phyloP scores from a whole-genome alignment of 1,284 basidiomycete genomes.

The Schizophyllum commune region DNA sequence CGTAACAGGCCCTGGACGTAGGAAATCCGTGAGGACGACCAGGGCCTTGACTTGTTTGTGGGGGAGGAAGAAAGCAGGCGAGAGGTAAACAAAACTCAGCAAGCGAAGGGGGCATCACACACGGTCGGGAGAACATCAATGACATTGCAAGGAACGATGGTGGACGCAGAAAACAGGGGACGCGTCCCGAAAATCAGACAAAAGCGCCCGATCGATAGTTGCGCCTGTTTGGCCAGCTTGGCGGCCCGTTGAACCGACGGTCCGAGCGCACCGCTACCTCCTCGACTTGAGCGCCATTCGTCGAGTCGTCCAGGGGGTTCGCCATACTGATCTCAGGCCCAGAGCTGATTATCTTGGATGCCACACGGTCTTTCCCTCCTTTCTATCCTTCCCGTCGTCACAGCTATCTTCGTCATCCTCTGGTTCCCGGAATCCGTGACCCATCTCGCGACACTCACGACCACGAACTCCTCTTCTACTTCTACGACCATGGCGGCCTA shows the following conservation, averaged over 20 bases:
- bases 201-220: no score
- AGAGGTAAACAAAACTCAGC: background rate
- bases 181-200: no score
- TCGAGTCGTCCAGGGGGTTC: no score
- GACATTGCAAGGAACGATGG: no score
- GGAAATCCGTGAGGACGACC: background rate
- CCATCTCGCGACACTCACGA: background rate
- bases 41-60: background rate
- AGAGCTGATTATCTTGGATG: background rate
- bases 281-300: no score
- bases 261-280: no score
- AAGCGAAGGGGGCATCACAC: no score
- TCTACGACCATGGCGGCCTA: conserved; percentile 41
- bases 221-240: no score
- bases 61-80: background rate
- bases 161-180: no score
- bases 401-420: background rate
- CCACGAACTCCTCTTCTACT: background rate
- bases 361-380: background rate
- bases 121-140: no score
- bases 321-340: background rate
- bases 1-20: background rate
- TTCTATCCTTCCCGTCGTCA: background rate
- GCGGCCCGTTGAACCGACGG: no score
- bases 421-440: background rate